phyloP scores from a whole-genome alignment of 2,329 filamentous ascomycete species.

The Diplocarpon mali region DNA sequence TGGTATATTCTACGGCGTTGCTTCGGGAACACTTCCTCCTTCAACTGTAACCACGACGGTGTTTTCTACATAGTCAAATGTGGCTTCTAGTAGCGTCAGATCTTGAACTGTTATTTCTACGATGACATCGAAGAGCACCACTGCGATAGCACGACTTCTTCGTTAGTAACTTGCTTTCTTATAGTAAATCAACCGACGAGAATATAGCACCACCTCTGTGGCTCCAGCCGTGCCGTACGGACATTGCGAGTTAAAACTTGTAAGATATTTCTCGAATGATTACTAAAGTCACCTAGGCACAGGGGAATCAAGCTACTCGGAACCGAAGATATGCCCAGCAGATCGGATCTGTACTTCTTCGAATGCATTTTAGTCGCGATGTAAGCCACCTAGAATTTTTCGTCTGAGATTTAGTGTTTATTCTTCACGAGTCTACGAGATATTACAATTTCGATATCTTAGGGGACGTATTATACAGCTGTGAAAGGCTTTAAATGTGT shows the following conservation, averaged over 20 bases:
- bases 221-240: slow-evolving; percentile 1
- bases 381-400: neutral
- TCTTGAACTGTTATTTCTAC: neutral
- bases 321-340: slow-evolving; percentile 11
- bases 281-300: slow-evolving; percentile 4
- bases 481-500: too few relatives aligned
- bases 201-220: neutral
- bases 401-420: neutral
- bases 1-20: slow-evolving; percentile 25
- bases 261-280: neutral
- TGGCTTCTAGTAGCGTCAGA: slow-evolving; percentile 2
- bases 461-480: neutral
- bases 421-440: neutral
- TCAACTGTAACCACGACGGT: slow-evolving; percentile 13
- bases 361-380: slow-evolving; percentile 15
- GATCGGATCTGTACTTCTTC: slow-evolving; percentile 12
- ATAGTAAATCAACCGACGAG: neutral
- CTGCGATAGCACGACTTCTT: neutral
- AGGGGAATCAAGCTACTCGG: slow-evolving; percentile 9
- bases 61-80: neutral
- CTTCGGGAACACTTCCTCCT: slow-evolving; percentile 19
- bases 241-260: slow-evolving; percentile 1
- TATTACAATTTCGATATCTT: too few relatives aligned
- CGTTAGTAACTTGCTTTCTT: neutral
- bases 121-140: slow-evolving; percentile 1